A percentile compares a stretch with the other conserved stretches of the same genome.
These are phyloP conservation scores for Beauveria brongniartii DNA, from an alignment of 2,329 filamentous ascomycete genomes.

Conservation along the genomic window DNA sequence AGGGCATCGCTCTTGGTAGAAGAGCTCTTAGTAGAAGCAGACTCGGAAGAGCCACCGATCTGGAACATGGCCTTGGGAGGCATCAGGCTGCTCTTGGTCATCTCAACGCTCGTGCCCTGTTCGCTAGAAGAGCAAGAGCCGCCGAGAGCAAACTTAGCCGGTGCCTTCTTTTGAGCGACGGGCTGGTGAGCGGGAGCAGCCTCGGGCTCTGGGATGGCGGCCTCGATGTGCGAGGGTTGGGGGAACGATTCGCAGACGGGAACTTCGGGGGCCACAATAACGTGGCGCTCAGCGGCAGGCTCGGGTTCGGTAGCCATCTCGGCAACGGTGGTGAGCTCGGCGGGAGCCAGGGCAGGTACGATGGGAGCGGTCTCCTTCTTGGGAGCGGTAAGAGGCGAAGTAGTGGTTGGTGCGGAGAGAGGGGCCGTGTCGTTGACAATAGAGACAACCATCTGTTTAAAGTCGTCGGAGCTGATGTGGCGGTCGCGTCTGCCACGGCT, in stretches of 20 bases:
- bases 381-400: conserved; percentile 25
- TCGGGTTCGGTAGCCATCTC: conserved; percentile 30
- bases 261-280: conserved; percentile 55
- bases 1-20: conserved; percentile 54
- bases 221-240: conserved; percentile 45
- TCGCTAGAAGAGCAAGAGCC: conserved; percentile 69
- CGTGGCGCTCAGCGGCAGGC: conserved; percentile 21
- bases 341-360: conserved; percentile 21
- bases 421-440: conserved; percentile 80
- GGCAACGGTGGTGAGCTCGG: conserved; percentile 32
- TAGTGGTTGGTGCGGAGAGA: conserved; percentile 33
- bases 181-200: conserved; percentile 53
- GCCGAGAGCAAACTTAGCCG: conserved; percentile 63
- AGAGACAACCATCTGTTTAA: conserved; percentile 88
- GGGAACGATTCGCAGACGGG: conserved; percentile 37
- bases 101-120: conserved; percentile 41
- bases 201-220: conserved; percentile 51
- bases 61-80: conserved; percentile 37
- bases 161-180: conserved; percentile 57
- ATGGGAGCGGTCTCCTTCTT: conserved; percentile 37
- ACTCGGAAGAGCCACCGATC: conserved; percentile 57
- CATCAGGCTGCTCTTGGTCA: conserved; percentile 27
- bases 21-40: conserved; percentile 54
- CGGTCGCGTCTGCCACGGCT: conserved; percentile 71
- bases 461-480: conserved; percentile 84